phyloP scores from a whole-genome alignment of 192 early-diverging fungal species.

The Coemansia sp. region DNA sequence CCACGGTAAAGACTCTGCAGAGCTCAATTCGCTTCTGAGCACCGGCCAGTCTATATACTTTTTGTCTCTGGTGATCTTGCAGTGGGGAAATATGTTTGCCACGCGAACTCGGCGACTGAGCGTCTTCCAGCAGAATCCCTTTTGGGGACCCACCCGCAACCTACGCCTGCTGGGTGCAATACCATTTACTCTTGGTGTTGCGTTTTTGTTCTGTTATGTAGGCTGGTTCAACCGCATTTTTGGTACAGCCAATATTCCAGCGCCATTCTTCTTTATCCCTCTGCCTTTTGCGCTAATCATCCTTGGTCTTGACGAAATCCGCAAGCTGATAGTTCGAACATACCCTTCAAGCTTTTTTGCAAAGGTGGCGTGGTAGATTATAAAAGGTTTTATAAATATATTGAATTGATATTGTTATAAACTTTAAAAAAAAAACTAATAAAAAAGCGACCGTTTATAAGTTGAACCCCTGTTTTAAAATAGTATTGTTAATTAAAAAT shows the following conservation, averaged over 20 bases:
- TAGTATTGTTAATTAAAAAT: too few species aligned
- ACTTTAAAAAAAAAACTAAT: too few species aligned
- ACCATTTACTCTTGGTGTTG: slow-evolving; percentile 30
- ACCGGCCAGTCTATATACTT: slow-evolving; percentile 41
- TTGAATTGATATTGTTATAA: too few species aligned
- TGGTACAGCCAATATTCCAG: slow-evolving; percentile 53
- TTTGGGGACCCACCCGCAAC: slow-evolving; percentile 46
- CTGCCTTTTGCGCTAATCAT: background rate
- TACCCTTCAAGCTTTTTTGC: slow-evolving; percentile 22
- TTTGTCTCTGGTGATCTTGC: slow-evolving; percentile 45
- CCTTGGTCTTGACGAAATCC: background rate
- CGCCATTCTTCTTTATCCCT: slow-evolving; percentile 8
- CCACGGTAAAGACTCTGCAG: slow-evolving; percentile 47
- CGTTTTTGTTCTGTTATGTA: slow-evolving; percentile 33
- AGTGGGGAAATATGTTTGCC: slow-evolving; percentile 54
- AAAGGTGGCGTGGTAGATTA: slow-evolving; percentile 24
- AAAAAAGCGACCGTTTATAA: too few species aligned
- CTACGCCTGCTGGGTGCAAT: slow-evolving; percentile 31
- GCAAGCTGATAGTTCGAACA: slow-evolving; percentile 1
- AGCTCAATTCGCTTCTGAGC: slow-evolving; percentile 47
- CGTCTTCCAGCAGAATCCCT: slow-evolving; percentile 44
- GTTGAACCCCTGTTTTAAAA: too few species aligned
- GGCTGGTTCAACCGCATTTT: slow-evolving; percentile 50
- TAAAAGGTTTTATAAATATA: too few species aligned
- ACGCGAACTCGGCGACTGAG: slow-evolving; percentile 42